These are phyloP conservation scores for Metschnikowia santaceciliae DNA, from an alignment of 805 yeast species.

Conservation along the genomic window DNA sequence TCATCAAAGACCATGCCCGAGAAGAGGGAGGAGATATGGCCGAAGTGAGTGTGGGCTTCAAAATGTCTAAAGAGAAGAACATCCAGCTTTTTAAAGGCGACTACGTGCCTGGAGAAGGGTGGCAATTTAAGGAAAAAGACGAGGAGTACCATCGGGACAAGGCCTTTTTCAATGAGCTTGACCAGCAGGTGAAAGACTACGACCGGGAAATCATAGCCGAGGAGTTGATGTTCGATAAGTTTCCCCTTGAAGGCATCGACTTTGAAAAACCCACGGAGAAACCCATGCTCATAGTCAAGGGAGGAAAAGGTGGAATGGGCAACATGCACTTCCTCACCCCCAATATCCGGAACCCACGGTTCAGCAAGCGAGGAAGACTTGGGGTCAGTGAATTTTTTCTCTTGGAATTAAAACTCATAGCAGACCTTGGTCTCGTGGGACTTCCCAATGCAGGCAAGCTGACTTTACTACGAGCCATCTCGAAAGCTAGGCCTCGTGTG, in stretches of 20 bases:
- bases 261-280: constrained; percentile 53
- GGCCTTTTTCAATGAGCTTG: constrained; percentile 63
- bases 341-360: constrained; percentile 83
- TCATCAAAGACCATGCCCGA: constrained; percentile 31
- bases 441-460: constrained; percentile 97
- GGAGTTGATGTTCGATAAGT: constrained; percentile 61
- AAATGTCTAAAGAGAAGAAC: constrained; percentile 22
- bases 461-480: constrained; percentile 78
- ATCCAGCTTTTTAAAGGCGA: constrained; percentile 62
- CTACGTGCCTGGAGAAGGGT: constrained; percentile 73
- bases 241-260: constrained; percentile 84
- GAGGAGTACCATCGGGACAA: constrained; percentile 64
- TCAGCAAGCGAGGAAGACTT: constrained; percentile 74
- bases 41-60: constrained; percentile 12
- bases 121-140: constrained; percentile 80
- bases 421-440: constrained; percentile 93
- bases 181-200: constrained; percentile 57
- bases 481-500: constrained; percentile 83
- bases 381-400: constrained; percentile 65
- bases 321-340: constrained; percentile 91
- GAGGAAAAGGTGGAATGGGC: constrained; percentile 95
- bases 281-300: constrained; percentile 69
- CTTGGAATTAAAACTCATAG: constrained; percentile 81
- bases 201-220: constrained; percentile 56
- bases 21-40: constrained; percentile 18